Evolutionary conservation across 768 basidiomycete species (phyloP), one percentile per base, ranked within the genome.

Genomic region (Guyanaporus albipodus): DNA sequence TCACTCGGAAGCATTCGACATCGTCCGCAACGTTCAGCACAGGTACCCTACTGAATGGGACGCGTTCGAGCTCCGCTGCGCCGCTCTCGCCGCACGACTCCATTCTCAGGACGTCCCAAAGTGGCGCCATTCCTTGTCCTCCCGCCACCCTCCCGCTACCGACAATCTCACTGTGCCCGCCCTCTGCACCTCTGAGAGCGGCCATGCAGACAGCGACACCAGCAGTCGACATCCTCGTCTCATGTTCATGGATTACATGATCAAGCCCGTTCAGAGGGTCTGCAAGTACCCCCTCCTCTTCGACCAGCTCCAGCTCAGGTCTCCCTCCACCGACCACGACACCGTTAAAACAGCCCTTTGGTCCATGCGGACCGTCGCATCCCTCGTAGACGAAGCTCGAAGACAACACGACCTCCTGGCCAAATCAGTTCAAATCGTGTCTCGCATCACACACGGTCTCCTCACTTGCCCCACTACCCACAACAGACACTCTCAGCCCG

Each of bases 221-320:
- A 42, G 23, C 35, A 38, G 26, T 46, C 70, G 61, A 47, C 53
- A 58, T 37, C 56, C 70, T 11, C 77, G 78, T 18, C 76, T 88
- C 29, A 74, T 75, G 47, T 82, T 88, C 64, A 70, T 80, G 55
- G 95, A 98, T 69, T 93, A 93, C 62, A 77, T 97, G 70, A 97
- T 99, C 70, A 92, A 92, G 67, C 95, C 95, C n/a, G 78, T 97
- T 14, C 95, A 99, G 67, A 75, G 93, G 41, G 86, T 99, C 40
- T 97, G 94, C 77, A 89, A 85, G 56, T 99, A 99, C 61, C 91
- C 93, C 15, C 76, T 98, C 41, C 76, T 99, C 8, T 78, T 99
- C 36, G 84, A 83, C 47, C 83, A 87, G 56, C 76, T 96, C 28
- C 67, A 65, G 24, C 55, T 54, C 21, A 52, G 51, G 26, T n/a